Evolutionary conservation across 768 basidiomycete genomes (phyloP).

Genomic region (Auriscalpium microsporum): DNA sequence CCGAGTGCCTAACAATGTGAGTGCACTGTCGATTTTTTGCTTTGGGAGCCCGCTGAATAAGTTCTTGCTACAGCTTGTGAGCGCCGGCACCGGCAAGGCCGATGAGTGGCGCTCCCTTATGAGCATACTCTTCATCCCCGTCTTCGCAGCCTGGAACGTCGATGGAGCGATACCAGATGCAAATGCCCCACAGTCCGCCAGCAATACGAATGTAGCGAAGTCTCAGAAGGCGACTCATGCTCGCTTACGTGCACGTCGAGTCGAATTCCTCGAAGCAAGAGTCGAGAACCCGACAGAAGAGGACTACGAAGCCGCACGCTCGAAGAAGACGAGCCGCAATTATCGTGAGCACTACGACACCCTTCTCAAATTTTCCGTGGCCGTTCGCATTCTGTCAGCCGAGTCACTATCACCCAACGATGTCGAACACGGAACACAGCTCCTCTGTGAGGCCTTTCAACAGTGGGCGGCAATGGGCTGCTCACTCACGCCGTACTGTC

Average conservation of each 20-base stretch:
- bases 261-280: neutral
- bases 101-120: conserved; percentile 17
- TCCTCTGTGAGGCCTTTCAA: conserved; percentile 6
- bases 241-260: neutral
- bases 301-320: neutral
- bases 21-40: neutral
- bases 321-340: neutral
- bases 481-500: conserved; percentile 15
- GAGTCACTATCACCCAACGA: no score
- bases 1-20: neutral
- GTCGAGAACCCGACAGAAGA: neutral
- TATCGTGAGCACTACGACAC: neutral
- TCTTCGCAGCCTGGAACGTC: conserved; percentile 16
- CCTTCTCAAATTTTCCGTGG: neutral
- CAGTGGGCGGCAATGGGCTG: conserved; percentile 14
- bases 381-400: neutral
- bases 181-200: neutral
- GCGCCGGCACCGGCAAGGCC: conserved; percentile 6
- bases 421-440: neutral
- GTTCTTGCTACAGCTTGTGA: neutral
- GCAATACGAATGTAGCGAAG: neutral
- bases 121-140: conserved; percentile 11
- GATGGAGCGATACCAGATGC: conserved; percentile 4
- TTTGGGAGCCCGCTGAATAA: neutral
- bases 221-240: neutral